Percentiles rank a stretch among this genome's conserved stretches.
phyloP scores from a whole-genome alignment of 805 yeast genomes.

The Ogataea philodendri region DNA sequence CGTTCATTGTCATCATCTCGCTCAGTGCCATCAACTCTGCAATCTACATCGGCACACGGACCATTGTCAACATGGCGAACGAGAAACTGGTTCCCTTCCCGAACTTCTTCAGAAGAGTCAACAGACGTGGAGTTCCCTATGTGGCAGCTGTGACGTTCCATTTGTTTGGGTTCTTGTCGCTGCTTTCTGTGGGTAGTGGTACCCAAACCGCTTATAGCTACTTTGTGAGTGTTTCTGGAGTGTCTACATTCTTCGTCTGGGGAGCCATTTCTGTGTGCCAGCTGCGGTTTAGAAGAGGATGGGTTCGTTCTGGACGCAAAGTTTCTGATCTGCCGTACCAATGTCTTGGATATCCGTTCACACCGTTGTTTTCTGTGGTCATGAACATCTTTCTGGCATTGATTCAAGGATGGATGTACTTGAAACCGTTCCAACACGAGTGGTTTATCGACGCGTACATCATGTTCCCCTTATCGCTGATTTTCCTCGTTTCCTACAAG shows the following conservation, averaged over 20 bases:
- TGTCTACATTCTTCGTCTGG: conserved; percentile 69
- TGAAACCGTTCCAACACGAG: conserved; percentile 56
- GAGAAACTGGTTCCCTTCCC: conserved; percentile 42
- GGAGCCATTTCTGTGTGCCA: conserved; percentile 56
- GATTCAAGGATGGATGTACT: conserved; percentile 64
- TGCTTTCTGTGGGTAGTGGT: conserved; percentile 57
- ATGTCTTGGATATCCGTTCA: conserved; percentile 50
- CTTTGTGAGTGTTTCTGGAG: conserved; percentile 63
- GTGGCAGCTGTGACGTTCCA: conserved; percentile 56
- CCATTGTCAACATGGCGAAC: conserved; percentile 61
- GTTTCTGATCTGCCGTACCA: conserved; percentile 51
- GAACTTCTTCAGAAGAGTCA: conserved; percentile 48
- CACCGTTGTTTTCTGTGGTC: conserved; percentile 47
- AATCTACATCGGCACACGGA: conserved; percentile 66
- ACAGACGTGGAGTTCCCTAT: conserved; percentile 62
- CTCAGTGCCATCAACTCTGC: conserved; percentile 69
- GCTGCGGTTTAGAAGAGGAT: conserved; percentile 52
- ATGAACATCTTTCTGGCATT: conserved; percentile 53
- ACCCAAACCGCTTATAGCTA: conserved; percentile 59
- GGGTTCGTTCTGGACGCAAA: conserved; percentile 41
- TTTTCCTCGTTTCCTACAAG: conserved; percentile 26
- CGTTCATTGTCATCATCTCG: conserved; percentile 61
- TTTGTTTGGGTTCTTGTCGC: conserved; percentile 51
- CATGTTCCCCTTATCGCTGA: conserved; percentile 53
- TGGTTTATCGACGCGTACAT: conserved; percentile 58